Percentiles rank a stretch among this genome's conserved stretches.
Conservation (phyloP, 2,329 filamentous ascomycete species). For the Cylindrodendrum hubeiense region DNA sequence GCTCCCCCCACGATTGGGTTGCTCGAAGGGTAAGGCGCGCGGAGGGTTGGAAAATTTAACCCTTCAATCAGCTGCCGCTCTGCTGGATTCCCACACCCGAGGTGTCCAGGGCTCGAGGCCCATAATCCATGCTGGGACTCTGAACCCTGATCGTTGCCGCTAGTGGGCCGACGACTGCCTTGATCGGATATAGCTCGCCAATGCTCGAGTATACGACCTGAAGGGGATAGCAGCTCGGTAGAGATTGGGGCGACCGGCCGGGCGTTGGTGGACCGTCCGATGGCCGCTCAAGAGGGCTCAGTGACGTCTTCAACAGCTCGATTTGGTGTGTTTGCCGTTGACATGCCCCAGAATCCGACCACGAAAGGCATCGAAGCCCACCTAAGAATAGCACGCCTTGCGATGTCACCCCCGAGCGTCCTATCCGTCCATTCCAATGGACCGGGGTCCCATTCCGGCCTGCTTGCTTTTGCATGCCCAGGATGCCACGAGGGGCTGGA, state of each 20-base stretch:
- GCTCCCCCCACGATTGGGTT: conserved; percentile 24
- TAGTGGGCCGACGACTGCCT: conserved; percentile 29
- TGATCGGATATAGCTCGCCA: conserved; percentile 13
- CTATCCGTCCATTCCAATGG: conserved; percentile 22
- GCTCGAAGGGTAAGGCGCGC: conserved; percentile 30
- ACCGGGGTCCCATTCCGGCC: conserved; percentile 25
- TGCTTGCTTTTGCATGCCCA: conserved; percentile 26
- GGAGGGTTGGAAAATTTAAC: conserved; percentile 29
- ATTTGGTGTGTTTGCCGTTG: conserved; percentile 19
- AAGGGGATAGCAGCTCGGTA: conserved; percentile 32
- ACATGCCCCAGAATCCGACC: conserved; percentile 18
- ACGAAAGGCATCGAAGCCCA: conserved; percentile 8
- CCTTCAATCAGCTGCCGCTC: conserved; percentile 41
- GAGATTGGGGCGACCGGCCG: conserved; percentile 5
- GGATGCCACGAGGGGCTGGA: conserved; percentile 28
- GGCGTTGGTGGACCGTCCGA: conserved; percentile 2
- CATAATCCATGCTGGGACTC: conserved; percentile 25
- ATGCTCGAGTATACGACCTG: conserved; percentile 12
- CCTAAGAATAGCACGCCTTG: conserved; percentile 25
- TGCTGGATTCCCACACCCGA: conserved; percentile 8
- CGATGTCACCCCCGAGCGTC: conserved; percentile 17
- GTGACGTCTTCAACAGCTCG: conserved; percentile 24
- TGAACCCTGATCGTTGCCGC: conserved; percentile 17
- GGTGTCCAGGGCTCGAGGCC: conserved; percentile 6
- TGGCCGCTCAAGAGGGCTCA: conserved; percentile 3